These are phyloP conservation scores for Nigrograna mackinnonii DNA, from an alignment of 2,329 filamentous ascomycete species.

Conservation along the genomic window DNA sequence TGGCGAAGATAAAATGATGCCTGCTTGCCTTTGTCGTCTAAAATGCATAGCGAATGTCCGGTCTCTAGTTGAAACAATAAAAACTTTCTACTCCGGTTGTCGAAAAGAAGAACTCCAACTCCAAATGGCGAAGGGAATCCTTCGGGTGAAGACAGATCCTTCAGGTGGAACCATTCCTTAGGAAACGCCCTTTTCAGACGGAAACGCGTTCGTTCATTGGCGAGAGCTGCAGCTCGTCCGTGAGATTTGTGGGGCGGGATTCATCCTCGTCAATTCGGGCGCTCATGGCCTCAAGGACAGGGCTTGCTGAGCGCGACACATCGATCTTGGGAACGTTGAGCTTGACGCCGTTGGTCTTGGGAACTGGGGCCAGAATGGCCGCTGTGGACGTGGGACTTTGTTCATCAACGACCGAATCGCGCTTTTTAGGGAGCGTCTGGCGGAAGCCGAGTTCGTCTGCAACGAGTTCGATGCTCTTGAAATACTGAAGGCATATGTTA, in stretches of 20 bases:
- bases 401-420: conserved; percentile 36
- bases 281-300: conserved; percentile 38
- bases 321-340: conserved; percentile 33
- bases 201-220: conserved; percentile 36
- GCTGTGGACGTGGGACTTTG: too few species aligned
- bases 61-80: too few species aligned
- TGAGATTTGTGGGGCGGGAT: conserved; percentile 15
- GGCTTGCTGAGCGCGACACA: conserved; percentile 35
- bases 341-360: conserved; percentile 22
- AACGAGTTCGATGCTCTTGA: conserved; percentile 54
- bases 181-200: background rate
- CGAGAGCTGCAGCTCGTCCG: conserved; percentile 33
- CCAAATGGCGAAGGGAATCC: background rate
- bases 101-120: too few species aligned
- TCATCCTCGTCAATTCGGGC: conserved; percentile 32
- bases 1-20: too few species aligned
- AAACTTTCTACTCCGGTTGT: too few species aligned
- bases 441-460: conserved; percentile 48
- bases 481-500: conserved; percentile 38
- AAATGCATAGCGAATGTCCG: too few species aligned
- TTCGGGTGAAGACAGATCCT: too few species aligned
- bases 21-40: too few species aligned
- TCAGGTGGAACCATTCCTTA: too few species aligned
- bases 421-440: conserved; percentile 45
- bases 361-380: conserved; percentile 18